Percentiles rank a stretch among this genome's conserved stretches.
phyloP scores from a whole-genome alignment of 2,329 filamentous ascomycete genomes.

The Myriosclerotinia duriaeana region DNA sequence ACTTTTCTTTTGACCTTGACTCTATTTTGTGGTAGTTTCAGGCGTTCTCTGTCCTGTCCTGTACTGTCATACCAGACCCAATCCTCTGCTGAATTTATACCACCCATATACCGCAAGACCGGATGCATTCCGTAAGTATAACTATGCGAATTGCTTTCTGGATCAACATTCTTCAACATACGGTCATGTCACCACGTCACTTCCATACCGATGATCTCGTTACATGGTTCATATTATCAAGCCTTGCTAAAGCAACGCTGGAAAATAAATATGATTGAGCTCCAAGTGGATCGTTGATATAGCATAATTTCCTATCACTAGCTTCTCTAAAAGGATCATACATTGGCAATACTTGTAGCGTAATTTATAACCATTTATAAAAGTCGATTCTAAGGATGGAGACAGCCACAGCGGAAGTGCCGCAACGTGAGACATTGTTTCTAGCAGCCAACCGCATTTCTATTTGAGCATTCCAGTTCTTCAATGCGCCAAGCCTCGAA shows the following conservation, averaged over 20 bases:
- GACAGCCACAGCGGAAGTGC: background rate
- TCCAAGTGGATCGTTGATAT: background rate
- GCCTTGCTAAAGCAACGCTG: background rate
- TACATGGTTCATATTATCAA: background rate
- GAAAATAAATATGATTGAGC: background rate
- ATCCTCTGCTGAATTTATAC: background rate
- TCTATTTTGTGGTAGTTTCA: background rate
- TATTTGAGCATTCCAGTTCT: background rate
- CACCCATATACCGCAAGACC: background rate
- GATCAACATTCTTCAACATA: slow-evolving; percentile 15
- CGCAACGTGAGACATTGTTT: slow-evolving; percentile 14
- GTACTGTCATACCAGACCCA: background rate
- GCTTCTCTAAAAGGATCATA: background rate
- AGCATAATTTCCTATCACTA: background rate
- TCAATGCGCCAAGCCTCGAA: background rate
- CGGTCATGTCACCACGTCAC: background rate
- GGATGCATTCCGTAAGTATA: slow-evolving; percentile 7
- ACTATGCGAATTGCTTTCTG: background rate
- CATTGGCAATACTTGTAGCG: background rate
- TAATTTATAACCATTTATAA: background rate
- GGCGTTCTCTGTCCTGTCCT: too few relatives aligned
- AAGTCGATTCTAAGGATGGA: background rate
- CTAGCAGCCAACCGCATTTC: background rate
- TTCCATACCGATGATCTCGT: background rate
- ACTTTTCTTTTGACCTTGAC: too few relatives aligned